phyloP scores from a whole-genome alignment of 371 early-diverging fungal species.

The Umbelopsis sp. region DNA sequence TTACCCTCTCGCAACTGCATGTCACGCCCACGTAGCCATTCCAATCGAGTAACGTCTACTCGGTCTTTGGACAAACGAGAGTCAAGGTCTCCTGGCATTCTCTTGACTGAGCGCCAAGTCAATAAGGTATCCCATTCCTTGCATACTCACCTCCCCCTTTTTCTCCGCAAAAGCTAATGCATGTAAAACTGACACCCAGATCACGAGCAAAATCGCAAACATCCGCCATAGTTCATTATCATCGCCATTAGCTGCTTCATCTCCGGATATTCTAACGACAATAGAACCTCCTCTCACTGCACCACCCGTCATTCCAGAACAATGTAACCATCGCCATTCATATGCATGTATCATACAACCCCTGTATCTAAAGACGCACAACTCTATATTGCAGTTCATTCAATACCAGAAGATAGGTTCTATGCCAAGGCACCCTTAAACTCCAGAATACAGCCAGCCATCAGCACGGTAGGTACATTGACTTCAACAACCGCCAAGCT shows the following conservation, averaged over 20 bases:
- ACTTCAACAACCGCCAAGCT: background rate
- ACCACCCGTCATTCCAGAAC: slow-evolving; percentile 16
- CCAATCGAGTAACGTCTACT: slow-evolving; percentile 2
- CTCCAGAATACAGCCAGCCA: slow-evolving; percentile 6
- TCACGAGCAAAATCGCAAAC: slow-evolving; percentile 42
- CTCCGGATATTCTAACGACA: slow-evolving; percentile 23
- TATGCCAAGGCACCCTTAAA: background rate
- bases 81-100: slow-evolving; percentile 18
- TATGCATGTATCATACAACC: background rate
- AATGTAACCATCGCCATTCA: slow-evolving; percentile 17
- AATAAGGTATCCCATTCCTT: slow-evolving; percentile 31
- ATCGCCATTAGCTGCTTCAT: slow-evolving; percentile 21
- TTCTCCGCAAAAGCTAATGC: background rate
- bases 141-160: background rate
- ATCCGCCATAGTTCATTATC: slow-evolving; percentile 34
- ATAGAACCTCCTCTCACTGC: slow-evolving; percentile 21
- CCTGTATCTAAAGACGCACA: background rate
- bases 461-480: slow-evolving; percentile 6
- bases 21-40: slow-evolving; percentile 17
- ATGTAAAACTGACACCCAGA: slow-evolving; percentile 23
- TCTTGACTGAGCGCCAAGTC: slow-evolving; percentile 45
- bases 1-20: background rate
- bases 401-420: background rate
- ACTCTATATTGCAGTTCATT: background rate
- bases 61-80: slow-evolving; percentile 13